phyloP scores from a whole-genome alignment of 2,329 filamentous ascomycete species.

The Xylariaceae sp. region DNA sequence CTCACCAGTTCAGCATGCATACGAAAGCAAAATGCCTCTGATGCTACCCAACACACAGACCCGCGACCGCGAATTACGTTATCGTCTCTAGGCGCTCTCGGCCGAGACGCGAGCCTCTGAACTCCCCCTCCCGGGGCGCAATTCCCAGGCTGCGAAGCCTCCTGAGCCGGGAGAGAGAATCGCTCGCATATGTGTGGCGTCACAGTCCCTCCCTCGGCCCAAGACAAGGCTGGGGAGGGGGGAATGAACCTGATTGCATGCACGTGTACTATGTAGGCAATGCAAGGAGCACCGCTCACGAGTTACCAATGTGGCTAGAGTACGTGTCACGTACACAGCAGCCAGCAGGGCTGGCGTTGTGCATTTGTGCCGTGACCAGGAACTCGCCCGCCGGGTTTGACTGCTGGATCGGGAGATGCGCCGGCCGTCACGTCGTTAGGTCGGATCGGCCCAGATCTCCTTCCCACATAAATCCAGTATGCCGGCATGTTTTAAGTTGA shows the following conservation, averaged over 20 bases:
- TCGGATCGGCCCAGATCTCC: background rate
- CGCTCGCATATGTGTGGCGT: background rate
- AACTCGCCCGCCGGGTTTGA: slow-evolving; percentile 15
- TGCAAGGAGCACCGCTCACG: background rate
- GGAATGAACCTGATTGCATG: background rate
- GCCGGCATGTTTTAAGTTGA: no score
- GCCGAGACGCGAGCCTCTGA: background rate
- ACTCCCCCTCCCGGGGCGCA: no score
- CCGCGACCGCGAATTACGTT: background rate
- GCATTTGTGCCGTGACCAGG: slow-evolving; percentile 2
- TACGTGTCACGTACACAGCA: slow-evolving; percentile 5
- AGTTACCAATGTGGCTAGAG: background rate
- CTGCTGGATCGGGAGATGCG: slow-evolving; percentile 18
- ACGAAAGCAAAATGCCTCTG: background rate
- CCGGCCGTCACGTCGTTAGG: slow-evolving; percentile 7
- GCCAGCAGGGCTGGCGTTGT: slow-evolving; percentile 1
- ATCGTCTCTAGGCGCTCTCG: background rate
- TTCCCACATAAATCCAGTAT: no score
- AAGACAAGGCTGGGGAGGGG: background rate
- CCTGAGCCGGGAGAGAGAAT: background rate
- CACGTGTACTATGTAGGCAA: background rate
- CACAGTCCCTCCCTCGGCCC: background rate
- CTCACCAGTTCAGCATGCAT: slow-evolving; percentile 12
- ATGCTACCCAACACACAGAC: background rate
- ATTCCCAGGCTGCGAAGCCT: no score